Percentiles rank a stretch among this genome's conserved stretches.
These are phyloP conservation scores for Marasmius fiardii DNA, from an alignment of 1,284 basidiomycete genomes.

Conservation along the genomic window DNA sequence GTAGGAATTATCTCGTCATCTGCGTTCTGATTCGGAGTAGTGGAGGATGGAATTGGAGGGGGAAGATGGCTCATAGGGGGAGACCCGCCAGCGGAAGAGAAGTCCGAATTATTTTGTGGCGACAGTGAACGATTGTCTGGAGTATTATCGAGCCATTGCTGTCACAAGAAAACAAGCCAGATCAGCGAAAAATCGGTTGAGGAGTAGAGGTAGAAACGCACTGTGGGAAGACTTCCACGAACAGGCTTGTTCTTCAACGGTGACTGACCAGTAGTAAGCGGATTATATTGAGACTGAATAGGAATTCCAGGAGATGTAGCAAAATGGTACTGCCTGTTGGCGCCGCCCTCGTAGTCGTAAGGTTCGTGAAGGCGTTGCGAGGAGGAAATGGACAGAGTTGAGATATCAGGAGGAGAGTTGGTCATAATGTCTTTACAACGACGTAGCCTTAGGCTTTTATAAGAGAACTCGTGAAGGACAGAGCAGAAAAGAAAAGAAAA, in stretches of 20 bases:
- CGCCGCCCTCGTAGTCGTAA: constrained; percentile 76
- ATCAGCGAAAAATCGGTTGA: constrained; percentile 19
- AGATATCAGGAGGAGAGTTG: constrained; percentile 72
- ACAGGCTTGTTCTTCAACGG: constrained; percentile 68
- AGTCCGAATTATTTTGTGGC: constrained; percentile 82
- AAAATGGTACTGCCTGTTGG: constrained; percentile 64
- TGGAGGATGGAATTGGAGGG: constrained; percentile 41
- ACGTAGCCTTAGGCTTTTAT: constrained; percentile 17
- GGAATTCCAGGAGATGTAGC: constrained; percentile 63
- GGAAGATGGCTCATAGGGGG: constrained; percentile 63
- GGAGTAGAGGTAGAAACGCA: constrained; percentile 35
- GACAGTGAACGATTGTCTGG: constrained; percentile 75
- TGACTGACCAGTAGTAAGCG: constrained; percentile 57
- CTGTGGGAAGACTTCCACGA: constrained; percentile 68
- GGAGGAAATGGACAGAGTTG: constrained; percentile 65
- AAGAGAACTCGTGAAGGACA: constrained; percentile 24
- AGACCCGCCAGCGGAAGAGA: constrained; percentile 79
- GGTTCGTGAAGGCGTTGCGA: constrained; percentile 78
- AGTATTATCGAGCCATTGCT: constrained; percentile 81
- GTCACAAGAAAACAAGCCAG: constrained; percentile 17
- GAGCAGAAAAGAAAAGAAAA: constrained; percentile 25
- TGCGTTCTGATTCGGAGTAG: constrained; percentile 42
- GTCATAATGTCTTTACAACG: constrained; percentile 56
- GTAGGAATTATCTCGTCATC: constrained; percentile 98
- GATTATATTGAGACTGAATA: constrained; percentile 61